A percentile compares a stretch with the other conserved stretches of the same genome.
Conservation (phyloP, 2,329 filamentous ascomycete species). For the Sporothrix pallida region DNA sequence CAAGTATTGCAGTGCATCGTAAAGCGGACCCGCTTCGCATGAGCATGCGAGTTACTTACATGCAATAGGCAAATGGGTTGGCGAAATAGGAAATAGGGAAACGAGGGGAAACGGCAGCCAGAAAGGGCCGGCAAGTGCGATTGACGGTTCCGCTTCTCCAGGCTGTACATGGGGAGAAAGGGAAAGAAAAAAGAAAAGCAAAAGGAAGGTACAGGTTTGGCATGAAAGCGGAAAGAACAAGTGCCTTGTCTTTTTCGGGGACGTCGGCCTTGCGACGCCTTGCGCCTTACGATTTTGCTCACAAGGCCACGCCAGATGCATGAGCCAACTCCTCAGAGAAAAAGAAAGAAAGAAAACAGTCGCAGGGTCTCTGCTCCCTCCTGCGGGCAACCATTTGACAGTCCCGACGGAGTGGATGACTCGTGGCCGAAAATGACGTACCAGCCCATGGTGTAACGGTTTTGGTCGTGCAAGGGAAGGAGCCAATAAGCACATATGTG, state of each 20-base stretch:
- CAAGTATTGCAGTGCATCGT: background rate
- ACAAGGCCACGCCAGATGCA: background rate
- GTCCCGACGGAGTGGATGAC: conserved; percentile 28
- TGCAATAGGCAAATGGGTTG: background rate
- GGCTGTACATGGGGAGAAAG: conserved; percentile 3
- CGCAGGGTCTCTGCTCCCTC: conserved; percentile 3
- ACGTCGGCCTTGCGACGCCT: background rate
- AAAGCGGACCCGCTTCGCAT: background rate
- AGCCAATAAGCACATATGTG: background rate
- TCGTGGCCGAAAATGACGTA: conserved; percentile 25
- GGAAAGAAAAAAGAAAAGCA: background rate
- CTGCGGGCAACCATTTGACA: background rate
- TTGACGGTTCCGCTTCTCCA: background rate
- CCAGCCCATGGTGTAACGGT: background rate
- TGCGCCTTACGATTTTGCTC: background rate
- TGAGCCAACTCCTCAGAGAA: background rate
- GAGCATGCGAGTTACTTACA: background rate
- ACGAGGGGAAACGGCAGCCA: background rate
- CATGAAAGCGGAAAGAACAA: background rate
- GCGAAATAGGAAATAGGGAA: background rate
- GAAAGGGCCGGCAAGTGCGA: background rate
- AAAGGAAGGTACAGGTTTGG: background rate
- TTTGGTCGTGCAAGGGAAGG: background rate
- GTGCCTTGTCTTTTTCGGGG: background rate
- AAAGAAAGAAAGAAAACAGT: background rate